Evolutionary conservation across 2,329 filamentous ascomycete genomes (phyloP).

Genomic region (Colletotrichum spinosum): DNA sequence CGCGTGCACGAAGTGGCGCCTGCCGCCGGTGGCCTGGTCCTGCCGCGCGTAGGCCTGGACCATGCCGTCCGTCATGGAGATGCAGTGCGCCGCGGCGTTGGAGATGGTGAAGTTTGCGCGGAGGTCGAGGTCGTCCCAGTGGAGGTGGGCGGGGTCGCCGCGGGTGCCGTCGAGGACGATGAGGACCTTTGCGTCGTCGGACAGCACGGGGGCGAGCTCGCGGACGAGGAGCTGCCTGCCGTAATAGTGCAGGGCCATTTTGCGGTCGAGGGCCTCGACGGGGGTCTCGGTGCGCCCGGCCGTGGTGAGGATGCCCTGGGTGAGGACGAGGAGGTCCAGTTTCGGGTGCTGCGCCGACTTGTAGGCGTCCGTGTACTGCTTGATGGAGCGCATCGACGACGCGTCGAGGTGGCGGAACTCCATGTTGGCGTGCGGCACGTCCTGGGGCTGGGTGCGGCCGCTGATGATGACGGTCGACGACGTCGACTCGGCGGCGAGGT

Average conservation of each 20-base stretch:
- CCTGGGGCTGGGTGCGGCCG: conserved; percentile 46
- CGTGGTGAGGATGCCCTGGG: conserved; percentile 51
- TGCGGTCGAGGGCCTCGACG: conserved; percentile 56
- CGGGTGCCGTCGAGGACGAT: conserved; percentile 48
- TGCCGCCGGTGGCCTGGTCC: conserved; percentile 39
- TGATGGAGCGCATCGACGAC: conserved; percentile 48
- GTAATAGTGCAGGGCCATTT: conserved; percentile 60
- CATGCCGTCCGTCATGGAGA: conserved; percentile 53
- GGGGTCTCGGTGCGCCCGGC: conserved; percentile 52
- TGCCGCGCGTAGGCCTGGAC: conserved; percentile 47
- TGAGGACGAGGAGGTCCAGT: conserved; percentile 53
- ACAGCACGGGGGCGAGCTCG: conserved; percentile 52
- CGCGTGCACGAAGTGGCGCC: conserved; percentile 52
- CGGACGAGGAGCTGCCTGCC: conserved; percentile 56
- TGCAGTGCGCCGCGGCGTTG: conserved; percentile 50
- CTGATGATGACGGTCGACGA: conserved; percentile 47
- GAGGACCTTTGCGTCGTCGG: conserved; percentile 51
- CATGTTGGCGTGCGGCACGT: conserved; percentile 47
- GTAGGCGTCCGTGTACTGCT: conserved; percentile 45
- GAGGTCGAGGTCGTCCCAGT: conserved; percentile 55
- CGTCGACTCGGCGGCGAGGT: conserved; percentile 40
- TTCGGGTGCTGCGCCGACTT: conserved; percentile 42
- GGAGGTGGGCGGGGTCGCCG: conserved; percentile 48
- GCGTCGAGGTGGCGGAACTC: conserved; percentile 48
- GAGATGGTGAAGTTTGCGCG: conserved; percentile 47